Evolutionary conservation across 2,329 filamentous ascomycete genomes (phyloP).

Genomic region (Magnaporthiopsis incrustans): DNA sequence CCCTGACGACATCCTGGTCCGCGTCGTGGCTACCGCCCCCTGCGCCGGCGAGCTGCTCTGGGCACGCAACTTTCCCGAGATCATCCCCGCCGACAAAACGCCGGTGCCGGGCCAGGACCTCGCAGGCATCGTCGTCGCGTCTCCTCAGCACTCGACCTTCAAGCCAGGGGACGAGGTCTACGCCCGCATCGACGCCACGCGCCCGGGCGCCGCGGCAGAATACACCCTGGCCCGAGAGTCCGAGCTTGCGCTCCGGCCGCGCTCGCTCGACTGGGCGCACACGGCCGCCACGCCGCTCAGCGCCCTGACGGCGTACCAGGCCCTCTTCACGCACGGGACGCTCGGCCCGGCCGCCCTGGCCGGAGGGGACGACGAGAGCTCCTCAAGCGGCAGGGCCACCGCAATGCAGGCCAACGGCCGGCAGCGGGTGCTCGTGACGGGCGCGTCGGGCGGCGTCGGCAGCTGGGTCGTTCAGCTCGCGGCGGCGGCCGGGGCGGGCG

Average conservation of each 20-base stretch:
- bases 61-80: slow-evolving; percentile 17
- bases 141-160: slow-evolving; percentile 22
- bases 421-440: slow-evolving; percentile 29
- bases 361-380: slow-evolving; percentile 15
- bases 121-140: slow-evolving; percentile 26
- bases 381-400: background rate
- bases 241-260: slow-evolving; percentile 27
- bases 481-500: slow-evolving; percentile 23
- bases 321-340: slow-evolving; percentile 27
- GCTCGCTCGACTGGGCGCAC: slow-evolving; percentile 23
- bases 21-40: slow-evolving; percentile 22
- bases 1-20: slow-evolving; percentile 21
- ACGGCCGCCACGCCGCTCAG: slow-evolving; percentile 30
- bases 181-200: slow-evolving; percentile 20
- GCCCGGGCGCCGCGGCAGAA: slow-evolving; percentile 19
- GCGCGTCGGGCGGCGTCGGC: slow-evolving; percentile 30
- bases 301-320: slow-evolving; percentile 32
- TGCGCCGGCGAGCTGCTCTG: slow-evolving; percentile 24
- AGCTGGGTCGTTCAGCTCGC: slow-evolving; percentile 32
- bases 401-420: slow-evolving; percentile 20
- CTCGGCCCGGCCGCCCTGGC: slow-evolving; percentile 21
- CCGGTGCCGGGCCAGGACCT: slow-evolving; percentile 27
- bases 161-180: slow-evolving; percentile 24
- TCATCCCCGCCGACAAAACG: slow-evolving; percentile 15
- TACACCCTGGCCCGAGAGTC: slow-evolving; percentile 21